phyloP scores from a whole-genome alignment of 768 basidiomycete species.

The Ephemerocybe angulata region DNA sequence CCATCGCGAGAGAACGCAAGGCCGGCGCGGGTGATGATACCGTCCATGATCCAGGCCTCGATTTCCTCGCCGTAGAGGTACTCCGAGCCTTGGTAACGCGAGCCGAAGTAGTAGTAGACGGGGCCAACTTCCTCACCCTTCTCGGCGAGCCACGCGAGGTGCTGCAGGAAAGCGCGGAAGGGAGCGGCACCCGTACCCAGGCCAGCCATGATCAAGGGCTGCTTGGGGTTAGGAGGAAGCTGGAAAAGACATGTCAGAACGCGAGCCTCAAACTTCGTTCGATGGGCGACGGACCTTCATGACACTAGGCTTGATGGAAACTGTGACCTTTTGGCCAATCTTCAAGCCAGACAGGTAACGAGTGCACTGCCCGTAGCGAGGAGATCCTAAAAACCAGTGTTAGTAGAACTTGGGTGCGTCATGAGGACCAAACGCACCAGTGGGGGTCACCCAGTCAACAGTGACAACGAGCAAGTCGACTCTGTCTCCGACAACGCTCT shows the following conservation, averaged over 20 bases:
- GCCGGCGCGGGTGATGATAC: slow-evolving; percentile 84
- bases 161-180: slow-evolving; percentile 98
- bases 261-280: not conserved
- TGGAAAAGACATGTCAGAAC: slow-evolving; percentile 26
- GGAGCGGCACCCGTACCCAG: slow-evolving; percentile 98
- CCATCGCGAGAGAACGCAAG: slow-evolving; percentile 96
- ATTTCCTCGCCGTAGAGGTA: slow-evolving; percentile 97
- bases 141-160: slow-evolving; percentile 78
- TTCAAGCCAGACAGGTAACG: slow-evolving; percentile 84
- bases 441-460: slow-evolving; percentile 88
- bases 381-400: slow-evolving; percentile 46
- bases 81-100: slow-evolving; percentile 91
- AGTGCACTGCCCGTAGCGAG: slow-evolving; percentile 91
- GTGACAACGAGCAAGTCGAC: slow-evolving; percentile 96
- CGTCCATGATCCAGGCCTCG: slow-evolving; percentile 86
- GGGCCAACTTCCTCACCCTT: slow-evolving; percentile 85
- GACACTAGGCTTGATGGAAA: slow-evolving; percentile 97
- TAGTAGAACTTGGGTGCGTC: slow-evolving; percentile 4
- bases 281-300: slow-evolving; percentile 73
- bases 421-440: slow-evolving; percentile 48
- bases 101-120: slow-evolving; percentile 97
- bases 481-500: slow-evolving; percentile 90
- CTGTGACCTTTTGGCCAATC: slow-evolving; percentile 89
- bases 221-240: slow-evolving; percentile 79
- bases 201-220: slow-evolving; percentile 98